Evolutionary conservation across 2,329 filamentous ascomycete genomes (phyloP), one percentile per base, ranked within the genome.

Genomic region (Neonectria ditissima): DNA sequence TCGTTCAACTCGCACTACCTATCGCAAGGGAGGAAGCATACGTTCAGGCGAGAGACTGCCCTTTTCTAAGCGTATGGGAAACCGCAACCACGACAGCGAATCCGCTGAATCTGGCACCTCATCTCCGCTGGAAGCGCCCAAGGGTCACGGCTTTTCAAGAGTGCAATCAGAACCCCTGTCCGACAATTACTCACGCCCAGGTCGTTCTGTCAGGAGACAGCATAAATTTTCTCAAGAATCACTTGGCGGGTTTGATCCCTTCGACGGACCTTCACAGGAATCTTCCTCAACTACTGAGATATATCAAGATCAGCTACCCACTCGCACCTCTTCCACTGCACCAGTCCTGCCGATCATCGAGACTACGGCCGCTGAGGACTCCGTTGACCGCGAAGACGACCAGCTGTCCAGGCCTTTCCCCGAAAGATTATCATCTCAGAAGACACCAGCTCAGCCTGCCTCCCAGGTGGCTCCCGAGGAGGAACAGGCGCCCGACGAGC

Each of bases 1-100:
- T 71, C 88, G 96, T 65, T 97, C 96, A 13, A 99, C 94, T 20
- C 88, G 93, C 58, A 99, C 96, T 5, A 95, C 92, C 26, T 98
- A 98, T 77, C 86, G 94, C 72, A 93, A 89, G 72, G 85, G 92
- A 62, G 94, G 94, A 34, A 97, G 94, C 80, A 78, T 97, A 66
- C 90, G 92, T 54, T 92, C 90, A 69, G 91, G 92, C 24, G 92
- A 96, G 64, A 87, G 92, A 57, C 83, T 89, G 4, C 89, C 91
- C 1, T 91, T 93, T 69, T 91, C 92, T 1, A 93, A 92, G 77
- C 87, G 95, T 41, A 83, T 89, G 47, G 84, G 84, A 5, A 86
- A 87, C 45, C 87, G 87, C 62, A 85, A 87, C 24, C 81, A 84
- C n/a, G 90, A 91, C 18, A 83, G 83, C 14, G 88, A 90, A 65